These are phyloP conservation scores for Candolleomyces aberdarensis DNA, from an alignment of 768 basidiomycete genomes.

Conservation along the genomic window DNA sequence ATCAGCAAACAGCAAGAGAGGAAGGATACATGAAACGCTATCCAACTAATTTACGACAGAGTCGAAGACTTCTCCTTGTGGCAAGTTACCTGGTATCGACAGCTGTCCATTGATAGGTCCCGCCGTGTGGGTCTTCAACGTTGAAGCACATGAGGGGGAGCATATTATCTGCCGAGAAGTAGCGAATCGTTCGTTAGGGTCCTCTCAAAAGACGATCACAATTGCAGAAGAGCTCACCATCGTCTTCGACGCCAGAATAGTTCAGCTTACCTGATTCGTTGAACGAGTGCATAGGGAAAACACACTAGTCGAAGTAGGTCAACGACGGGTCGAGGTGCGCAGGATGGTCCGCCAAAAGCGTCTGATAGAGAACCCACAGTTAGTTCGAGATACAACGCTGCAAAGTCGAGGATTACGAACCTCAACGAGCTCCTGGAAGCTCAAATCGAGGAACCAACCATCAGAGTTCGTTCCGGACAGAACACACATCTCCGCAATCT, in stretches of 20 bases:
- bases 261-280: slow-evolving; percentile 83
- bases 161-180: slow-evolving; percentile 67
- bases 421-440: slow-evolving; percentile 79
- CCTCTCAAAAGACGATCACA: too few relatives aligned
- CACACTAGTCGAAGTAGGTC: slow-evolving; percentile 66
- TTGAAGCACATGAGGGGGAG: slow-evolving; percentile 93
- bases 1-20: too few relatives aligned
- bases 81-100: slow-evolving; percentile 73
- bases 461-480: slow-evolving; percentile 89
- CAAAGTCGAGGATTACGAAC: slow-evolving; percentile 25
- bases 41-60: slow-evolving; percentile 77
- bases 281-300: slow-evolving; percentile 63
- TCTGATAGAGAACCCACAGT: slow-evolving; percentile 16
- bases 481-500: slow-evolving; percentile 89
- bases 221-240: slow-evolving; percentile 47
- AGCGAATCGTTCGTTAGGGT: too few relatives aligned
- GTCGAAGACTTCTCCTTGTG: slow-evolving; percentile 87
- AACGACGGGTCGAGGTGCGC: slow-evolving; percentile 80
- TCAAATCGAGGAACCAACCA: slow-evolving; percentile 83
- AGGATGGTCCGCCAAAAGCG: slow-evolving; percentile 75
- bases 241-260: slow-evolving; percentile 70
- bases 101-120: slow-evolving; percentile 83
- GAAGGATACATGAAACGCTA: slow-evolving; percentile 7
- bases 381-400: background rate
- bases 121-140: slow-evolving; percentile 78